phyloP scores from a whole-genome alignment of 2,329 filamentous ascomycete genomes.

The Talaromyces sp. region DNA sequence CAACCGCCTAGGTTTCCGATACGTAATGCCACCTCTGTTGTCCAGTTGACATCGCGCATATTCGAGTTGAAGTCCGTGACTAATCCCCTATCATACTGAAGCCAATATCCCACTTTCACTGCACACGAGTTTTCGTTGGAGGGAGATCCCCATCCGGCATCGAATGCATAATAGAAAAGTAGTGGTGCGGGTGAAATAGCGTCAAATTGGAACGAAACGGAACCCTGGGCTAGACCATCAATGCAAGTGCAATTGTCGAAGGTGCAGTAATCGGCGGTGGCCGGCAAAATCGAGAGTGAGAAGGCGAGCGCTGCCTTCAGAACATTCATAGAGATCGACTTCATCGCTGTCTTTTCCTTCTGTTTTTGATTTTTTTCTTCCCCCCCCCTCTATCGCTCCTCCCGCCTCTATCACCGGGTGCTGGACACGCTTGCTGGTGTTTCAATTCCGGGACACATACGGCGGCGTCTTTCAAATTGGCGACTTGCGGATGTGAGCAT shows the following conservation, averaged over 20 bases:
- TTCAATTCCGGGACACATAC: background rate
- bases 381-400: background rate
- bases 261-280: slow-evolving; percentile 26
- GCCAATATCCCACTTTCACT: slow-evolving; percentile 40
- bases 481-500: slow-evolving; percentile 1
- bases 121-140: slow-evolving; percentile 26
- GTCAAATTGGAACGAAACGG: slow-evolving; percentile 34
- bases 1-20: slow-evolving; percentile 39
- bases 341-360: slow-evolving; percentile 8
- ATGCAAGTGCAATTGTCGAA: slow-evolving; percentile 39
- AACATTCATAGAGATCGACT: background rate
- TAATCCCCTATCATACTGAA: slow-evolving; percentile 32
- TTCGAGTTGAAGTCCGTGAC: slow-evolving; percentile 25
- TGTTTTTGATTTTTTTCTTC: background rate
- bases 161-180: slow-evolving; percentile 38
- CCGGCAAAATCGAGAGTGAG: background rate
- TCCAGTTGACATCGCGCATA: slow-evolving; percentile 34
- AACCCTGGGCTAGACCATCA: slow-evolving; percentile 40
- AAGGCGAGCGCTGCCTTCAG: slow-evolving; percentile 12
- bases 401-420: background rate
- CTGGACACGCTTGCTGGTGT: background rate
- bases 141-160: slow-evolving; percentile 24
- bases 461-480: slow-evolving; percentile 1
- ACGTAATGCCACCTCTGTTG: slow-evolving; percentile 38
- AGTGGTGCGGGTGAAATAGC: slow-evolving; percentile 36